Evolutionary conservation across 2,329 filamentous ascomycete species (phyloP).

Genomic region (Sclerotinia nivalis): DNA sequence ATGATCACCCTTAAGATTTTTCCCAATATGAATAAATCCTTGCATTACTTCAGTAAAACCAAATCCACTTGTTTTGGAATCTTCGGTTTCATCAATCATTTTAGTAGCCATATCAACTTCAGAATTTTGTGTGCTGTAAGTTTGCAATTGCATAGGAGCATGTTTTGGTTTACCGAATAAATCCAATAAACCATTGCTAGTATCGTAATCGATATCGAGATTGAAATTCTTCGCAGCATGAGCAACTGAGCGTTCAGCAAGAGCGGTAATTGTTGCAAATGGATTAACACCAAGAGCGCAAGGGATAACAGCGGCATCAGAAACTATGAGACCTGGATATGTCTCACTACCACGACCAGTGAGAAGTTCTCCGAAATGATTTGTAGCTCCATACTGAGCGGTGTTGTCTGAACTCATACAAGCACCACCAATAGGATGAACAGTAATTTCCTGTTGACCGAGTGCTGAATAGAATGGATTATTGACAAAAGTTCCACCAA

Average conservation of each 20-base stretch:
- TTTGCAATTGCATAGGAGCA: slow-evolving; percentile 22
- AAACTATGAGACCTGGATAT: slow-evolving; percentile 60
- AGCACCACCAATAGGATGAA: slow-evolving; percentile 67
- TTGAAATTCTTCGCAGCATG: slow-evolving; percentile 47
- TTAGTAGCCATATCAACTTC: slow-evolving; percentile 47
- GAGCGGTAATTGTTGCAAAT: slow-evolving; percentile 67
- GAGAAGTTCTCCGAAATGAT: slow-evolving; percentile 63
- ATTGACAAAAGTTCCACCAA: slow-evolving; percentile 61
- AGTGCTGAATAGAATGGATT: slow-evolving; percentile 59
- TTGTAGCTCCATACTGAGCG: slow-evolving; percentile 57
- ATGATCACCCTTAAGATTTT: slow-evolving; percentile 47
- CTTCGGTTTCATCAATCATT: slow-evolving; percentile 40
- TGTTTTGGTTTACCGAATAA: slow-evolving; percentile 54
- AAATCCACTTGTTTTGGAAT: slow-evolving; percentile 49
- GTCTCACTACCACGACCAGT: slow-evolving; percentile 52
- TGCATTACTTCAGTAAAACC: slow-evolving; percentile 67
- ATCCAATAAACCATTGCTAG: slow-evolving; percentile 52
- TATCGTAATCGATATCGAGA: slow-evolving; percentile 48
- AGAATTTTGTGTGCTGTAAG: slow-evolving; percentile 29
- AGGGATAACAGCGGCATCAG: slow-evolving; percentile 62
- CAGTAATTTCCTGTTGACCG: slow-evolving; percentile 60
- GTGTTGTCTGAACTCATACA: slow-evolving; percentile 62
- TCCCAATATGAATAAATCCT: slow-evolving; percentile 56
- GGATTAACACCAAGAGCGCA: slow-evolving; percentile 65
- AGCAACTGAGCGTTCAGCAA: slow-evolving; percentile 64